Evolutionary conservation across 2,329 filamentous ascomycete species (phyloP), one percentile per base, ranked within the genome.

Genomic region (Sporothrix brunneoviolacea): DNA sequence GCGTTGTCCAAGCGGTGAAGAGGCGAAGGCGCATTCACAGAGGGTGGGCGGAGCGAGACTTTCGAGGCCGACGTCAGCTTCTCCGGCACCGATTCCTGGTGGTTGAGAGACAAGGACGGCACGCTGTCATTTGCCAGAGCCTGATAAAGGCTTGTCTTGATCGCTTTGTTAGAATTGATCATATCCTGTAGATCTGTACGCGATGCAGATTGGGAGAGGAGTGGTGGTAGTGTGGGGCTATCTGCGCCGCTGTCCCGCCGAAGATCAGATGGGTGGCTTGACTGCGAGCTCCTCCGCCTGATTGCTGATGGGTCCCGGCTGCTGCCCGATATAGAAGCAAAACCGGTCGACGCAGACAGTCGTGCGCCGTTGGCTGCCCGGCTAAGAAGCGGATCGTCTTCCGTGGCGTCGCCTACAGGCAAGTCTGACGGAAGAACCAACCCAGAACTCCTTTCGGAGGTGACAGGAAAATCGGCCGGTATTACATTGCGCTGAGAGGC

Each of bases 151-250:
- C 73, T 73, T 4, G 76, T 73, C 59, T 79, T 79, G 55, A 78
- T 74, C 7, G 66, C 74, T 58, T 77, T 81, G 61, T 82, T 81
- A 4, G 78, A 76, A 50, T 77, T 72, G 32, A 82, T 71, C 67
- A 83, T 72, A 49, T 83, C 79, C 55, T 80, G 79, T 9, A 83
- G 64, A 22, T 80, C 77, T 3, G 73, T 75, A 37, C 79, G 75
- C 2, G 77, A 77, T 8, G 69, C 63, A 3, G 54, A 48, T 39
- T 41, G 63, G 18, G 65, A 63, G 21, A 74, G 64, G 37, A 74
- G 69, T 4, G 79, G 75, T 19, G 76, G 74, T 4, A 86, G 62
- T 3, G 77, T 79, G n/a, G 84, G 83, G 53, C 83, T 87, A 42
- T 87, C 84, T 15, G 64, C 65, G 8, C 60, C 67, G 7, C 59